Evolutionary conservation across 148 eudicot species (phyloP), one percentile per base, ranked within the genome.

Genomic region (Rhododendron vialii): DNA sequence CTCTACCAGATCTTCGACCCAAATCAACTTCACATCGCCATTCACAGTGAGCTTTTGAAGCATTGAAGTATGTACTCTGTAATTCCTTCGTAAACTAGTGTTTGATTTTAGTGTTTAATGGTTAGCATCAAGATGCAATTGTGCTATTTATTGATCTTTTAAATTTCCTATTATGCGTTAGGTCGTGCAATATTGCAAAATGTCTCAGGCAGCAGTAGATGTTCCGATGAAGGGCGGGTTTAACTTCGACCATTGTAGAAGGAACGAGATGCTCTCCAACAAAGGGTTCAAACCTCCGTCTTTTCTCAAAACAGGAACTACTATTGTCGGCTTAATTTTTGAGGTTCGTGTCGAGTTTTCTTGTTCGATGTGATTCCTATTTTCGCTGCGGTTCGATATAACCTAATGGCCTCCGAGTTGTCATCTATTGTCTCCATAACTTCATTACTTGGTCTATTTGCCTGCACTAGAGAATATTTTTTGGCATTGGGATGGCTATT

Each of bases 251-350:
- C 88, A 90, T 45, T 95, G 95, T 86, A 93, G 88, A 55, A 89
- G 96, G 87, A 95, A 95, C 74, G 93, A 92, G 6, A 95, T 94
- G 94, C 89, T 95, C 79, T 63, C 89, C 55, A 90, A 90, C 28
- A 94, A 92, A 76, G 96, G 98, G 35, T 83, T 91, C 48, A 87
- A 90, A 73, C 51, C 88, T 81, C 87, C 95, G 0, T 74, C 89
- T 28, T 94, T 87, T 86, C 91, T 92, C 41, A 95, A 95, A 87
- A 95, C 95, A 53, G 96, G 98, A 63, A 95, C 98, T 30, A 95
- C 95, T 5, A 95, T 95, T 78, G 98, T 94, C 12, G 98, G 98
- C 9, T 87, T 95, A n/a, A 83, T 95, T 81, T 95, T 89, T 41
- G 81, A 91, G 96, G 97, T 95, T 88, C 77, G 28, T 77, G 38